Evolutionary conservation across 495 filamentous ascomycete genomes (phyloP).

Genomic region (Penicillium nucicola): DNA sequence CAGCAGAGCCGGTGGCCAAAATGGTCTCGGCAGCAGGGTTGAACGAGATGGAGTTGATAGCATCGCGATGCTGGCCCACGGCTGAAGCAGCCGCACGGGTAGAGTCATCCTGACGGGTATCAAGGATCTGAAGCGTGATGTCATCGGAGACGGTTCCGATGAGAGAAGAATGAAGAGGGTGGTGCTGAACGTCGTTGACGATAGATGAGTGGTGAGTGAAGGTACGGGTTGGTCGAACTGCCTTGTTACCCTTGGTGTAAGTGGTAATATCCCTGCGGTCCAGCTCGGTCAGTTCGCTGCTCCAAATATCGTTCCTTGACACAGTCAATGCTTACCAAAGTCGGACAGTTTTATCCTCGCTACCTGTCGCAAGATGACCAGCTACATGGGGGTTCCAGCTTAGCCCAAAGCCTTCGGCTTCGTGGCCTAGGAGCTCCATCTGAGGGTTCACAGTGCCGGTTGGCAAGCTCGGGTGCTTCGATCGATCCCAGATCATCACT

Average conservation of each 20-base stretch:
- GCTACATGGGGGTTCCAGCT: conserved; percentile 84
- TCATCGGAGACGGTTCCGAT: conserved; percentile 96
- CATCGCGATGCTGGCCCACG: conserved; percentile 76
- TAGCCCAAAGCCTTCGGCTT: conserved; percentile 88
- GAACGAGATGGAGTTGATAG: conserved; percentile 92
- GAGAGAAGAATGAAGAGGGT: conserved; percentile 74
- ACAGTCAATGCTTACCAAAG: conserved; percentile 64
- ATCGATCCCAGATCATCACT: conserved; percentile 91
- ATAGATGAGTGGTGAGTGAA: conserved; percentile 88
- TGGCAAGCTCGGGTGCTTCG: conserved; percentile 79
- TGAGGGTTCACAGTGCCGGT: conserved; percentile 72
- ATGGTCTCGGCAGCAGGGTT: conserved; percentile 84
- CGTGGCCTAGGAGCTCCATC: conserved; percentile 82
- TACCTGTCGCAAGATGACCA: conserved; percentile 83
- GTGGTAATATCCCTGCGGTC: conserved; percentile 69
- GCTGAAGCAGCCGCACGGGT: conserved; percentile 59
- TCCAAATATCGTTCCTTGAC: neutral
- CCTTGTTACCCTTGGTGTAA: conserved; percentile 66
- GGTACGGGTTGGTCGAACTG: conserved; percentile 62
- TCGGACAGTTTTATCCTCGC: conserved; percentile 84
- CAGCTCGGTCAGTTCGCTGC: conserved; percentile 3
- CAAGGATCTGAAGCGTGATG: conserved; percentile 85
- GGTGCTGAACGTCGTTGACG: conserved; percentile 95
- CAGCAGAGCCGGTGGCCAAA: conserved; percentile 87
- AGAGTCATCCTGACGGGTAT: conserved; percentile 65